Evolutionary conservation across 192 early-diverging fungal genomes (phyloP), one percentile per base, ranked within the genome.

Genomic region (Coemansia sp.): DNA sequence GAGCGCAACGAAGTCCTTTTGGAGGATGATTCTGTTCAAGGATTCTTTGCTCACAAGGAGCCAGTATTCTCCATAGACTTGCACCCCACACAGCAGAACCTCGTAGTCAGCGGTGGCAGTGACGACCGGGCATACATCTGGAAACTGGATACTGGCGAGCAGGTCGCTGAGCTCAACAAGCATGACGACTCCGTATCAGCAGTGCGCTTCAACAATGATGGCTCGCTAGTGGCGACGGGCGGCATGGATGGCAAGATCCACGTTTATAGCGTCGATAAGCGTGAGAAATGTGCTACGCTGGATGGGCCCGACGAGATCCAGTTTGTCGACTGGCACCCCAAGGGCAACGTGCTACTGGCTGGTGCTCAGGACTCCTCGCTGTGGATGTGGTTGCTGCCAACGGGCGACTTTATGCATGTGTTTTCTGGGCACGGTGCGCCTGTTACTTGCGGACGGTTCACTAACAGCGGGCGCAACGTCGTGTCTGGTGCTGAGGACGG

Each of bases 271-370:
- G 43, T 71, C 14, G 46, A 59, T 18, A 20, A 37, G 14, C 39
- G 57, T 37, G 23, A 55, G 42, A 57, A 48, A 36, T 72, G 67
- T 14, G 75, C 83, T 1, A 59, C 76, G 18, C 83, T 97, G 24
- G 95, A 99, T 56, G 95, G 95, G 5, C 93, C 95, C 11, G 88
- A 89, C 67, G 97, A 97, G 77, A 86, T 96, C 13, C 86, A 89
- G 87, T 99, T 95, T 95, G 51, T 97, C 20, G 76, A 91, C 68
- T 99, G 97, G 97, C 97, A 99, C 76, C 94, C 94, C 7, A 86
- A 92, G 63, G 97, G 97, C 57, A 88, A 89, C 61, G 89, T 98
- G 11, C 63, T 99, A 14, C 71, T 99, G 24, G 92, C 92, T n/a
- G 95, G 95, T 20, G 85, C 90, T 34, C 82, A 83, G 45, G 97